Evolutionary conservation across 202 grass and related monocot genomes (phyloP).

Genomic region (Elaeis oleifera): DNA sequence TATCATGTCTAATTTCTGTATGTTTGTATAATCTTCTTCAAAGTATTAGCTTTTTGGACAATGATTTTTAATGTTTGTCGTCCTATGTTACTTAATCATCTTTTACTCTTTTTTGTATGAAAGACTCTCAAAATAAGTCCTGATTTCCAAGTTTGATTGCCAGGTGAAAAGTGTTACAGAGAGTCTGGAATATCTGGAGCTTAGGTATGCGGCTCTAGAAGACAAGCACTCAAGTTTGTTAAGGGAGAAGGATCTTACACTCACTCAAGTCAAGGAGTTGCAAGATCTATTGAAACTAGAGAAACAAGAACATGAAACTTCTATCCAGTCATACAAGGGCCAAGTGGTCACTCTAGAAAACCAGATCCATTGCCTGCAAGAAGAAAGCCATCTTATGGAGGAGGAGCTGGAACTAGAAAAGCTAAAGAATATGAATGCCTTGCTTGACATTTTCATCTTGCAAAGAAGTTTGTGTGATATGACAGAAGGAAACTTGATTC

Average conservation of each 20-base stretch:
- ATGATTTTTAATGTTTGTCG: not conserved
- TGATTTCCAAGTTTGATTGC: conserved; percentile 25
- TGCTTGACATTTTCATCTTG: conserved; percentile 50
- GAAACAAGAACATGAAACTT: conserved; percentile 38
- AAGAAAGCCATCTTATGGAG: conserved; percentile 37
- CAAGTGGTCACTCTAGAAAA: conserved; percentile 29
- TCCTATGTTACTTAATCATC: not conserved
- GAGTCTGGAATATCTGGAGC: conserved; percentile 51
- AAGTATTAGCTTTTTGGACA: no score
- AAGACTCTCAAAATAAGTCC: not conserved
- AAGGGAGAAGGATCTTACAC: conserved; percentile 54
- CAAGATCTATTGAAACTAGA: conserved; percentile 48
- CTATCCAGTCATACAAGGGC: conserved; percentile 40
- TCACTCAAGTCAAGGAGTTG: conserved; percentile 51
- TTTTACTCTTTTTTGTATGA: not conserved
- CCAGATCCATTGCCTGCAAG: conserved; percentile 44
- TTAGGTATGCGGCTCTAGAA: conserved; percentile 44
- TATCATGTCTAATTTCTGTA: no score
- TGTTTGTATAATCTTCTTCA: no score
- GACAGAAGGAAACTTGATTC: conserved; percentile 40
- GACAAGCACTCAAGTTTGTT: conserved; percentile 41
- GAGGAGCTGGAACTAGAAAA: conserved; percentile 53
- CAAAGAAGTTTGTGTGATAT: conserved; percentile 60
- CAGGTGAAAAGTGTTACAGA: conserved; percentile 64
- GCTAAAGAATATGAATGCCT: conserved; percentile 34